These are phyloP conservation scores for Apostasia shenzhenica DNA, from an alignment of 106 monocot species.

Conservation along the genomic window DNA sequence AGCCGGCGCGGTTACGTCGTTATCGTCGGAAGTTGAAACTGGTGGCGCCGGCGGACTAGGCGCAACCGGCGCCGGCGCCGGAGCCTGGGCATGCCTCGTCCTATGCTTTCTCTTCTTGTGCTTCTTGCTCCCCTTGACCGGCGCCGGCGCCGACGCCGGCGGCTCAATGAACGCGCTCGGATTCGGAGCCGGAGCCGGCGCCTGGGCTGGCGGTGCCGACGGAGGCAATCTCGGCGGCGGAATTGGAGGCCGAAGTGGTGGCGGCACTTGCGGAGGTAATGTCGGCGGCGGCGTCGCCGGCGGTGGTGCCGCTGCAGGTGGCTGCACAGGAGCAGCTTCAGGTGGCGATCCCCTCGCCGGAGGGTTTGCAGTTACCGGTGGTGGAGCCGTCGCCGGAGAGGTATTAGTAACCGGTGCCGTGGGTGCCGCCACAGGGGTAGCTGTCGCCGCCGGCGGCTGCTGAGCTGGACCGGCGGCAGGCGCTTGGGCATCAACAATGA, in stretches of 20 bases:
- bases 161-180: not conserved
- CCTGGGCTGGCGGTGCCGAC: slow-evolving; percentile 6
- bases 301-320: slow-evolving; percentile 18
- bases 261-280: slow-evolving; percentile 7
- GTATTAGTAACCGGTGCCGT: not conserved
- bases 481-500: slow-evolving; percentile 14
- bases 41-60: slow-evolving; percentile 47
- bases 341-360: not conserved
- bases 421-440: slow-evolving; percentile 6
- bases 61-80: slow-evolving; percentile 25
- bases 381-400: not conserved
- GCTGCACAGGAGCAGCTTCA: not conserved
- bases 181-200: slow-evolving; percentile 6
- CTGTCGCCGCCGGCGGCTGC: slow-evolving; percentile 6
- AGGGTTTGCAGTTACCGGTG: slow-evolving; percentile 5
- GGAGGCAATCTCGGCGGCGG: slow-evolving; percentile 18
- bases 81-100: slow-evolving; percentile 39
- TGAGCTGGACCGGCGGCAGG: slow-evolving; percentile 14
- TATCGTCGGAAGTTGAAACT: slow-evolving; percentile 17
- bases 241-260: slow-evolving; percentile 5
- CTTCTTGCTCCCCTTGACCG: slow-evolving; percentile 31
- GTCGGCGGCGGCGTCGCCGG: slow-evolving; percentile 3
- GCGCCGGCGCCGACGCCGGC: slow-evolving; percentile 32
- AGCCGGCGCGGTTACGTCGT: slow-evolving; percentile 21
- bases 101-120: slow-evolving; percentile 36